phyloP scores from a whole-genome alignment of 2,329 filamentous ascomycete genomes.

The Colletotrichum zoysiae region DNA sequence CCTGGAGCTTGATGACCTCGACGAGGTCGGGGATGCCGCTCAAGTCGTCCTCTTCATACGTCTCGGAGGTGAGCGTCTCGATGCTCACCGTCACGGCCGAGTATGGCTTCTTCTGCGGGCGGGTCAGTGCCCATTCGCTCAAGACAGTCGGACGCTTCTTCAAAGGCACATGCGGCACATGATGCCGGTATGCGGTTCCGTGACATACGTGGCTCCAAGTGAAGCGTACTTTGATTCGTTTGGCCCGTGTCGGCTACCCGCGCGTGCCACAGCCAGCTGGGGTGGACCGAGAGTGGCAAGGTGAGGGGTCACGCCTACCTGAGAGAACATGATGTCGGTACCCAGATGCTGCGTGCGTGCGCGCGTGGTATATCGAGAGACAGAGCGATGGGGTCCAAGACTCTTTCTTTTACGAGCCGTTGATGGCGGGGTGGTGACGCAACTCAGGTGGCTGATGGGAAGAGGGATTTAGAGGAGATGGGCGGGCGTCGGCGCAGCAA shows the following conservation, averaged over 20 bases:
- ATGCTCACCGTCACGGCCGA: constrained; percentile 94
- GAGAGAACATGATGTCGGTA: constrained; percentile 28
- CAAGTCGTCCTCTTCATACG: constrained; percentile 90
- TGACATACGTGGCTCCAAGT: neutral
- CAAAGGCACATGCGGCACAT: neutral
- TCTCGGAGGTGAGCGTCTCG: constrained; percentile 89
- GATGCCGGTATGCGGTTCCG: neutral
- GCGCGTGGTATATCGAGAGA: neutral
- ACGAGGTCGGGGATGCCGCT: constrained; percentile 94
- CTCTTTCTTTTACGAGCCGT: no score
- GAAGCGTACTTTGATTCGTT: neutral
- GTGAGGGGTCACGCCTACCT: constrained; percentile 16
- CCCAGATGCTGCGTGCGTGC: neutral
- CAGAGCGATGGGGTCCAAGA: neutral
- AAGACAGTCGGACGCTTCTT: neutral
- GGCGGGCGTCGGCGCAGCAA: constrained; percentile 3
- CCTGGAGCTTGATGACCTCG: constrained; percentile 92
- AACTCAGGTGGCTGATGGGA: constrained; percentile 19
- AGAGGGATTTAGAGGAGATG: constrained; percentile 25
- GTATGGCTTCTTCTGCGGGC: constrained; percentile 75
- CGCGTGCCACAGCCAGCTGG: constrained; percentile 2
- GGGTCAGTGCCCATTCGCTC: constrained; percentile 10
- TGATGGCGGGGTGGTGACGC: neutral
- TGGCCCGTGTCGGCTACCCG: constrained; percentile 6
- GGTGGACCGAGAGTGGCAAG: constrained; percentile 3